These are phyloP conservation scores for Colletotrichum musicola DNA, from an alignment of 2,329 filamentous ascomycete genomes.

Conservation along the genomic window DNA sequence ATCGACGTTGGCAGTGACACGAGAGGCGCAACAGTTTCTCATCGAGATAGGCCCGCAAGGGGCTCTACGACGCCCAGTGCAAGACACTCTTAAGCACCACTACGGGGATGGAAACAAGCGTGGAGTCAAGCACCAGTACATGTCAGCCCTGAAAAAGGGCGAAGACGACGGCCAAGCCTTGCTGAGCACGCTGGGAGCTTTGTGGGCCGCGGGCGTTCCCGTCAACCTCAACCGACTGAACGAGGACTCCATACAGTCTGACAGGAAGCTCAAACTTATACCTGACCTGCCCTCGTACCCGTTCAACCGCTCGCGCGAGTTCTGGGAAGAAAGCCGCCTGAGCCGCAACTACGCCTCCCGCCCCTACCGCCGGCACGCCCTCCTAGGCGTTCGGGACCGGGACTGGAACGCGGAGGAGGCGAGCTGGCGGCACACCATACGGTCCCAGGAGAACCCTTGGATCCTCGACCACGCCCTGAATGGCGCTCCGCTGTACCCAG, in stretches of 20 bases:
- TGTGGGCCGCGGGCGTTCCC: not conserved
- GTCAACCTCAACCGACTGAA: not conserved
- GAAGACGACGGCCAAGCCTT: not conserved
- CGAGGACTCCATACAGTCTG: not conserved
- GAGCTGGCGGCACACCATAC: conserved; percentile 62
- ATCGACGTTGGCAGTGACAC: conserved; percentile 47
- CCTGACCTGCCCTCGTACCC: conserved; percentile 64
- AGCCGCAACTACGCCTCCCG: conserved; percentile 58
- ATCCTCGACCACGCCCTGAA: conserved; percentile 61
- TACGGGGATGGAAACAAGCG: not conserved
- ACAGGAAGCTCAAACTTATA: conserved; percentile 44
- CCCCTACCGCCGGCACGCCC: conserved; percentile 59
- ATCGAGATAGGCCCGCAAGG: conserved; percentile 30
- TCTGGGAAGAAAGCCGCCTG: conserved; percentile 66
- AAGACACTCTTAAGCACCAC: conserved; percentile 15
- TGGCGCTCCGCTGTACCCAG: conserved; percentile 62
- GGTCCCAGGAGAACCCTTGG: conserved; percentile 63
- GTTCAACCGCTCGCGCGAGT: conserved; percentile 64
- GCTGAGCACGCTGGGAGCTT: not conserved
- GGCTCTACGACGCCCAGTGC: conserved; percentile 22
- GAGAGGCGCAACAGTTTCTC: not conserved
- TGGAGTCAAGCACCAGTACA: not conserved
- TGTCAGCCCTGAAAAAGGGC: not conserved
- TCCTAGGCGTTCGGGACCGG: conserved; percentile 60
- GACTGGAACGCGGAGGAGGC: conserved; percentile 59